These are phyloP conservation scores for Pythium periplocum DNA, from an alignment of 352 stramenopile genomes.

Conservation along the genomic window DNA sequence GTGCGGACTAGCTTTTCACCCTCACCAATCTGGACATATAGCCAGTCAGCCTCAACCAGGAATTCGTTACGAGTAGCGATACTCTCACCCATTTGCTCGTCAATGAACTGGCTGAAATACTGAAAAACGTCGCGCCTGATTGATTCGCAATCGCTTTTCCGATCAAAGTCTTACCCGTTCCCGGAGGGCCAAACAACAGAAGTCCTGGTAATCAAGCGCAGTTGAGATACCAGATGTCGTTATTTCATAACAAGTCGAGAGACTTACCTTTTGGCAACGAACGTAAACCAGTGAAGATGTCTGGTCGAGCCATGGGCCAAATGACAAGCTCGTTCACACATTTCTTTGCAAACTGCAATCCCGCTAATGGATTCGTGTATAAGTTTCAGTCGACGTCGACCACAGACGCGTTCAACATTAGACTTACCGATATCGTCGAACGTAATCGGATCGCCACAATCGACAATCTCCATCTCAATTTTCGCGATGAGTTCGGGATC, in stretches of 20 bases:
- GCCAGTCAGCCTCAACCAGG: no score
- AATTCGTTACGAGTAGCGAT: not conserved
- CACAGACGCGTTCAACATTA: not conserved
- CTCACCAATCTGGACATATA: constrained; percentile 90
- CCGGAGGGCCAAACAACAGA: constrained; percentile 94
- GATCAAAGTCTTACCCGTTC: constrained; percentile 98
- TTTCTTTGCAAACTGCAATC: constrained; percentile 96
- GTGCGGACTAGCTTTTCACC: constrained; percentile 97
- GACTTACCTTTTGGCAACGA: constrained; percentile 81
- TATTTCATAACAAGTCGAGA: no score
- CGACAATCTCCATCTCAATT: constrained; percentile 97
- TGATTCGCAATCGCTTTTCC: constrained; percentile 99
- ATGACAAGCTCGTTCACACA: constrained; percentile 98
- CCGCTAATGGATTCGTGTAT: constrained; percentile 47
- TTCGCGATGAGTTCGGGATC: constrained; percentile 95
- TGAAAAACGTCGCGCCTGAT: constrained; percentile 98
- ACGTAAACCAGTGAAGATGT: constrained; percentile 96
- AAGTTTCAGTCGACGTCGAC: no score
- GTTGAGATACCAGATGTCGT: not conserved
- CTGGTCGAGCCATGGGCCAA: constrained; percentile 96
- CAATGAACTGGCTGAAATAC: constrained; percentile 97
- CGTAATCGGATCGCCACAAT: constrained; percentile 88
- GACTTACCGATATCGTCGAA: constrained; percentile 96
- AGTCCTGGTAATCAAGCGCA: constrained; percentile 51
- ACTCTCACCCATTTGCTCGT: constrained; percentile 97